Base-by-base conservation (phyloP, 2,329 filamentous ascomycete genomes). In the Chaetomium sp. region DNA sequence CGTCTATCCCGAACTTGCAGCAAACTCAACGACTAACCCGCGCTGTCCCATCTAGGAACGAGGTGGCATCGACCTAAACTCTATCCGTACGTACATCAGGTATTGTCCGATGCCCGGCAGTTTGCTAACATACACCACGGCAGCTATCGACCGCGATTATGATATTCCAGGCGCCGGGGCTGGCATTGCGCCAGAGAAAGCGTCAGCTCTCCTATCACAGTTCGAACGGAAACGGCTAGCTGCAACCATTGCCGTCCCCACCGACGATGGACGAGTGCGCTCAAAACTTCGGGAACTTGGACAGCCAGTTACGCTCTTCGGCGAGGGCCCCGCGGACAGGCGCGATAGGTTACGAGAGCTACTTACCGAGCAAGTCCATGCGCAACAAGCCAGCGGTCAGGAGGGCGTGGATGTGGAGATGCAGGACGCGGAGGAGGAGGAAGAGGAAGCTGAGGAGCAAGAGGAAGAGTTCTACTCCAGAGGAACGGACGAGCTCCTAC, bases 401-500 rank as follows among this genome's bases (percentile, higher is more conserved):
- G 80, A 87, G 67, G 81, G 78, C 1, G 87, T 85, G 60, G 88
- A 89, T 70, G 81, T 83, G 65, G 81, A 77, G 53, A 87, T 88
- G 84, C 84, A 83, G 51, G 89, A 91, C 72, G 84, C 76, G 7
- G 74, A 76, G 64, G 83, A 80, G 0, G 86, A 86, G 1, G 87
- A 86, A 4, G 87, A 87, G 21, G 87, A 86, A 49, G 69, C 57
- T 57, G 88, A 83, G 2, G 91, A 93, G 60, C 87, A 89, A 70
- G 91, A 96, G 69, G 93, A 98, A 74, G 95, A 99, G 72, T 99
- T 97, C 77, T 99, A 97, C 76, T 97, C 94, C 0, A 85, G 90
- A 71, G 95, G 95, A 3, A 86, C 88, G 1, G 82, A 86, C 4
- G 88, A 89, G 49, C 81, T 99, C 27, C 79, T 97, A 4, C 82